A percentile compares a stretch with the other conserved stretches of the same genome.
Conservation (phyloP, 441 rosid species). For the Pelargonium australe region DNA sequence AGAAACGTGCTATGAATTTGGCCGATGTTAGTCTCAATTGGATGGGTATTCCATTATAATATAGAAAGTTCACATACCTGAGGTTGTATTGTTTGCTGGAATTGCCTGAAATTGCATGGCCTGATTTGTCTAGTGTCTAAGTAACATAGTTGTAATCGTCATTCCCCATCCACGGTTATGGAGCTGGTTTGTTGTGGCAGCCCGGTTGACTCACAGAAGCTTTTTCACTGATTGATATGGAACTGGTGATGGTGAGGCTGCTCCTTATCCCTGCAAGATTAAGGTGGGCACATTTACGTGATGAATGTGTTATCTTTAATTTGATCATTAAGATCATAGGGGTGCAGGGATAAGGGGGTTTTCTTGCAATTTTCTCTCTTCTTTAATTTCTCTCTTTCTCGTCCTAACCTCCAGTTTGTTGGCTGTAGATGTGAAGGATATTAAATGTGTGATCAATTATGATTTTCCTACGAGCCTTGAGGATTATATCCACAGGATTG, state of each 20-base stretch:
- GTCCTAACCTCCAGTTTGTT: slow-evolving; percentile 16
- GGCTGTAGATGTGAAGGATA: slow-evolving; percentile 94
- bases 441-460: slow-evolving; percentile 91
- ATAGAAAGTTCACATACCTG: slow-evolving; percentile 17
- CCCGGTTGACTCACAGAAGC: slow-evolving; percentile 73
- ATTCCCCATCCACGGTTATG: slow-evolving; percentile 66
- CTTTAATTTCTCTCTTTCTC: background rate
- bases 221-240: slow-evolving; percentile 30
- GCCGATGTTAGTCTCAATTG: slow-evolving; percentile 4
- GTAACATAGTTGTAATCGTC: slow-evolving; percentile 41
- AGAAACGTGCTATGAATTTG: slow-evolving; percentile 17
- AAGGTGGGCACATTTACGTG: slow-evolving; percentile 97
- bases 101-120: slow-evolving; percentile 33
- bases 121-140: slow-evolving; percentile 33
- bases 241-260: slow-evolving; percentile 40
- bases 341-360: slow-evolving; percentile 84
- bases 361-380: slow-evolving; percentile 17
- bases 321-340: slow-evolving; percentile 62
- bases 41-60: slow-evolving; percentile 12
- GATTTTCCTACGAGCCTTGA: slow-evolving; percentile 89
- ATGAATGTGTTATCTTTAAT: slow-evolving; percentile 76
- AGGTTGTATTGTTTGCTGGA: slow-evolving; percentile 20
- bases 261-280: slow-evolving; percentile 98
- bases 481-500: slow-evolving; percentile 94
- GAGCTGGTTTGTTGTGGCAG: slow-evolving; percentile 85